phyloP scores from a whole-genome alignment of 768 basidiomycete species.

The Termitomyces sp. region DNA sequence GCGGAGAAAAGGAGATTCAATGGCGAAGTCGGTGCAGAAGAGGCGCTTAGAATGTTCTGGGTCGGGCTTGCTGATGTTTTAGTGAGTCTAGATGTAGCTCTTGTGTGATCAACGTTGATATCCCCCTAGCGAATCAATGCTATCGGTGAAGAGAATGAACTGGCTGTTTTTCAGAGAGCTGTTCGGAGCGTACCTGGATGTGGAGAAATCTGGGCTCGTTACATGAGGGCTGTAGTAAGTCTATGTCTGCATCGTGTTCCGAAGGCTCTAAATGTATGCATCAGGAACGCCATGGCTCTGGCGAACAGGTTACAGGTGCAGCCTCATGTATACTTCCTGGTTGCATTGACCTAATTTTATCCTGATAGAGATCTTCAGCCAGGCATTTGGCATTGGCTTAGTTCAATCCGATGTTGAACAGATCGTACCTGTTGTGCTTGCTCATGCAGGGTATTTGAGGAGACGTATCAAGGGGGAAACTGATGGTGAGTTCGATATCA shows the following conservation, averaged over 20 bases:
- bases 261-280: not conserved
- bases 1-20: constrained; percentile 54
- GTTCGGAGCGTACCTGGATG: constrained; percentile 68
- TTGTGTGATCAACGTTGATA: not conserved
- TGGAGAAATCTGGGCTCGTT: constrained; percentile 76
- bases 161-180: constrained; percentile 47
- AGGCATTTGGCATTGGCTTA: constrained; percentile 49
- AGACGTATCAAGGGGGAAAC: constrained; percentile 42
- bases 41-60: constrained; percentile 65
- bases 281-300: constrained; percentile 40
- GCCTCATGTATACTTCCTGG: not conserved
- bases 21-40: constrained; percentile 52
- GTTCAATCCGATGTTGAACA: constrained; percentile 59
- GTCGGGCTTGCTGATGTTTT: constrained; percentile 62
- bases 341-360: not conserved
- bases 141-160: constrained; percentile 34
- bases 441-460: constrained; percentile 60
- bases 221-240: constrained; percentile 65
- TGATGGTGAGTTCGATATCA: constrained; percentile 24
- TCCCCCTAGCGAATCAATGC: constrained; percentile 39
- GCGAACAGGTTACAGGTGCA: constrained; percentile 8
- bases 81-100: constrained; percentile 33
- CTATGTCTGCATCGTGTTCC: not conserved
- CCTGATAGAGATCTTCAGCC: constrained; percentile 47
- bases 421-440: constrained; percentile 55